These are phyloP conservation scores for Pyrenochaeta sp. DNA, from an alignment of 2,329 filamentous ascomycete genomes.

Conservation along the genomic window DNA sequence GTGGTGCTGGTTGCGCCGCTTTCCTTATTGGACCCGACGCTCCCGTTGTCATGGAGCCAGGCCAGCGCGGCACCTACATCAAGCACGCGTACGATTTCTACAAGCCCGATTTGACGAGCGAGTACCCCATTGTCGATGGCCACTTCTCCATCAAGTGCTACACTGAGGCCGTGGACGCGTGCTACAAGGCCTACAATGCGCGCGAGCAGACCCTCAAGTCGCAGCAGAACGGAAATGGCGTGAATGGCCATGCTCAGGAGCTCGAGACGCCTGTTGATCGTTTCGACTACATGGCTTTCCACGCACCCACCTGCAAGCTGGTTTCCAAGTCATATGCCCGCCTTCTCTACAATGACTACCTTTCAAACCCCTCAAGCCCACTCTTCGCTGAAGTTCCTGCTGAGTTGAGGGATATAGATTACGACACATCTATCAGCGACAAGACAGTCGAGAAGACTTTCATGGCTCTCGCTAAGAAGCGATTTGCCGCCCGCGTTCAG, in stretches of 20 bases:
- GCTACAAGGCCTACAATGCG: slow-evolving; percentile 62
- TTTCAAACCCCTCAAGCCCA: slow-evolving; percentile 55
- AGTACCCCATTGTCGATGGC: slow-evolving; percentile 62
- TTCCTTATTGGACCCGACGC: slow-evolving; percentile 62
- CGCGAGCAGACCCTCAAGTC: slow-evolving; percentile 57
- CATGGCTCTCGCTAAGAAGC: slow-evolving; percentile 60
- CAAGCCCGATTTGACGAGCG: slow-evolving; percentile 62
- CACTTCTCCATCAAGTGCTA: slow-evolving; percentile 63
- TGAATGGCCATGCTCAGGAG: slow-evolving; percentile 44
- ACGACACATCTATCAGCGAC: slow-evolving; percentile 58
- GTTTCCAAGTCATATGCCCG: slow-evolving; percentile 63
- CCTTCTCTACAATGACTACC: slow-evolving; percentile 61
- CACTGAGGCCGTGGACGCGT: slow-evolving; percentile 60
- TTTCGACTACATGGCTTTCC: slow-evolving; percentile 64
- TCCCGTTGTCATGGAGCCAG: slow-evolving; percentile 59
- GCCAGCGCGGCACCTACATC: slow-evolving; percentile 59
- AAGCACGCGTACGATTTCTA: slow-evolving; percentile 63
- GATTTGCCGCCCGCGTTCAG: slow-evolving; percentile 58
- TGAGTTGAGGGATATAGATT: slow-evolving; percentile 56
- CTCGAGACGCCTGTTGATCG: slow-evolving; percentile 58
- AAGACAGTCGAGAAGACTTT: slow-evolving; percentile 63
- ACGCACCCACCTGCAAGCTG: slow-evolving; percentile 62
- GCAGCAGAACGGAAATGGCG: slow-evolving; percentile 50
- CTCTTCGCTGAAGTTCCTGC: slow-evolving; percentile 59
- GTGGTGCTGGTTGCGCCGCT: slow-evolving; percentile 61